Evolutionary conservation across 2,329 filamentous ascomycete genomes (phyloP).

Genomic region (Trichoderma afroharzianum): DNA sequence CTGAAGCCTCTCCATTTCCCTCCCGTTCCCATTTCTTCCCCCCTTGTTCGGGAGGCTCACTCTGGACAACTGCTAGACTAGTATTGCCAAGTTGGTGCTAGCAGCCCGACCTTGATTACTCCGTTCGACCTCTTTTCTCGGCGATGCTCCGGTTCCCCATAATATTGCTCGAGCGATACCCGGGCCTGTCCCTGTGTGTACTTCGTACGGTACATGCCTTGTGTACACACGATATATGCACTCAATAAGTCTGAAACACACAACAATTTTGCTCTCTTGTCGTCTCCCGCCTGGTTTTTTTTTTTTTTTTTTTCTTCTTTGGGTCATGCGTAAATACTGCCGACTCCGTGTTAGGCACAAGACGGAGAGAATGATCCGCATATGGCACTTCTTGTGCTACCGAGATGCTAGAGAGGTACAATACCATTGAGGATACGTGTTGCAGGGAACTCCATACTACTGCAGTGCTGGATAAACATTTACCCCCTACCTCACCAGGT

Average conservation of each 20-base stretch:
- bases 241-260: neutral
- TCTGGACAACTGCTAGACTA: neutral
- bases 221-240: neutral
- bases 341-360: neutral
- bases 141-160: neutral
- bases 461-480: neutral
- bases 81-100: neutral
- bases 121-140: neutral
- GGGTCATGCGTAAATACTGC: neutral
- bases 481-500: neutral
- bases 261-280: neutral
- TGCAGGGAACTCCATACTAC: neutral
- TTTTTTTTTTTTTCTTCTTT: neutral
- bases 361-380: neutral
- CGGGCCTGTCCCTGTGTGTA: neutral
- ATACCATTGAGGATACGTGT: neutral
- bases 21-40: too few relatives aligned
- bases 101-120: neutral
- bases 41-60: neutral
- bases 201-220: too few relatives aligned
- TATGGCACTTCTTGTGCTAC: too few relatives aligned
- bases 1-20: neutral
- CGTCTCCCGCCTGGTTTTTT: neutral
- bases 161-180: neutral
- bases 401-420: too few relatives aligned